A percentile compares a stretch with the other conserved stretches of the same genome.
Evolutionary conservation across 352 stramenopile species (phyloP).

Genomic region (Bremia lactucae): DNA sequence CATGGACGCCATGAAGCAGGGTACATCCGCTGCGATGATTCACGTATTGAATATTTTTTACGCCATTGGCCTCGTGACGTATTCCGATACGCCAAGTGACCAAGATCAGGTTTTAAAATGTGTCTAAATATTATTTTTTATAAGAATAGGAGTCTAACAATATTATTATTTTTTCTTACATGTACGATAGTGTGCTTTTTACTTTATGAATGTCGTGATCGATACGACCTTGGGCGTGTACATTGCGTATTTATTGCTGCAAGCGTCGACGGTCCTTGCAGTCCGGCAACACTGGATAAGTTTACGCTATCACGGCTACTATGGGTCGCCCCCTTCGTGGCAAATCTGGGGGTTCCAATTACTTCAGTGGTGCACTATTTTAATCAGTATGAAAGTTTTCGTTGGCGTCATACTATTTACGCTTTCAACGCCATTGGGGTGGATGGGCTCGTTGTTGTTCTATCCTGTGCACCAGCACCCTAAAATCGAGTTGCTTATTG

Average conservation of each 20-base stretch:
- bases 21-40: constrained; percentile 63
- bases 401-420: constrained; percentile 49
- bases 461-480: constrained; percentile 57
- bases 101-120: constrained; percentile 74
- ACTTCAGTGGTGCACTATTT: constrained; percentile 51
- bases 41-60: constrained; percentile 75
- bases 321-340: constrained; percentile 56
- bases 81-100: constrained; percentile 33
- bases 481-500: constrained; percentile 69
- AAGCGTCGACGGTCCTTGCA: constrained; percentile 42
- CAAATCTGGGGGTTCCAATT: constrained; percentile 54
- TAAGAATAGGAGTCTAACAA: no score
- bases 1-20: constrained; percentile 79
- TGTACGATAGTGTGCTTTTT: constrained; percentile 82
- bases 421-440: constrained; percentile 44
- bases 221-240: constrained; percentile 76
- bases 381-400: constrained; percentile 60
- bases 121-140: no score
- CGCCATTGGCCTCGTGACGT: constrained; percentile 59
- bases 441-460: constrained; percentile 56
- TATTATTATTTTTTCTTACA: no score
- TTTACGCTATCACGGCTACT: constrained; percentile 51
- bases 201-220: constrained; percentile 83
- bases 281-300: constrained; percentile 50
- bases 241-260: constrained; percentile 68